Evolutionary conservation across 2,329 filamentous ascomycete genomes (phyloP).

Genomic region (Pseudogymnoascus sp.): DNA sequence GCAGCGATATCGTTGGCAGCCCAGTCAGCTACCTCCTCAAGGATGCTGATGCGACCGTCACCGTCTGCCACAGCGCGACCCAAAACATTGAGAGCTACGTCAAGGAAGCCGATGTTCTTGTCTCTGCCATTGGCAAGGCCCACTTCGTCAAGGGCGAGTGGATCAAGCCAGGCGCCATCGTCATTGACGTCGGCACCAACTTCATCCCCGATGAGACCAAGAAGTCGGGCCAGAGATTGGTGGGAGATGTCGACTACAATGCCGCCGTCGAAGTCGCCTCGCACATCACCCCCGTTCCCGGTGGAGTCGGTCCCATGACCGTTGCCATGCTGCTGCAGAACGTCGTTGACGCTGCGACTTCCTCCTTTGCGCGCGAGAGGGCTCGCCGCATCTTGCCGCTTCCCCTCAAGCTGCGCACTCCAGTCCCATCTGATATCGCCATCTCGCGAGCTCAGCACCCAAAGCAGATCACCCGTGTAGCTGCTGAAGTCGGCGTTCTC

Average conservation of each 20-base stretch:
- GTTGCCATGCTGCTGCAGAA: slow-evolving; percentile 97
- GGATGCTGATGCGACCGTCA: slow-evolving; percentile 94
- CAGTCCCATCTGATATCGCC: slow-evolving; percentile 92
- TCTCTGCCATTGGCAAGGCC: slow-evolving; percentile 84
- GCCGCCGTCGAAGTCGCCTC: slow-evolving; percentile 78
- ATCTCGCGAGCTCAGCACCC: slow-evolving; percentile 83
- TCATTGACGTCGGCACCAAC: slow-evolving; percentile 97
- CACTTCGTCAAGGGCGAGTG: slow-evolving; percentile 89
- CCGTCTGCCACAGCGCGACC: slow-evolving; percentile 89
- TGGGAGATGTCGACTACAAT: slow-evolving; percentile 91
- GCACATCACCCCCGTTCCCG: slow-evolving; percentile 89
- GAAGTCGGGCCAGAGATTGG: slow-evolving; percentile 85
- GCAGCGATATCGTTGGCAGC: slow-evolving; percentile 95
- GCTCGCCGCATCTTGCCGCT: slow-evolving; percentile 70
- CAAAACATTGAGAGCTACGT: slow-evolving; percentile 62
- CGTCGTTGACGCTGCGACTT: slow-evolving; percentile 75
- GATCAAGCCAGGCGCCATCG: slow-evolving; percentile 88
- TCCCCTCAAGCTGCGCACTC: slow-evolving; percentile 67
- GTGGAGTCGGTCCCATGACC: slow-evolving; percentile 97
- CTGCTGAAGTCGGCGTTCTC: slow-evolving; percentile 78
- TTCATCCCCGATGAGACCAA: slow-evolving; percentile 81
- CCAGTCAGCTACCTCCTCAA: slow-evolving; percentile 93
- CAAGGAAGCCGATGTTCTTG: slow-evolving; percentile 77
- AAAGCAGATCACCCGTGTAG: slow-evolving; percentile 82
- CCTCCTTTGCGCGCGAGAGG: slow-evolving; percentile 77